Evolutionary conservation across 2,329 filamentous ascomycete species (phyloP), one percentile per base, ranked within the genome.

Genomic region (Fusarium xyrophilum): DNA sequence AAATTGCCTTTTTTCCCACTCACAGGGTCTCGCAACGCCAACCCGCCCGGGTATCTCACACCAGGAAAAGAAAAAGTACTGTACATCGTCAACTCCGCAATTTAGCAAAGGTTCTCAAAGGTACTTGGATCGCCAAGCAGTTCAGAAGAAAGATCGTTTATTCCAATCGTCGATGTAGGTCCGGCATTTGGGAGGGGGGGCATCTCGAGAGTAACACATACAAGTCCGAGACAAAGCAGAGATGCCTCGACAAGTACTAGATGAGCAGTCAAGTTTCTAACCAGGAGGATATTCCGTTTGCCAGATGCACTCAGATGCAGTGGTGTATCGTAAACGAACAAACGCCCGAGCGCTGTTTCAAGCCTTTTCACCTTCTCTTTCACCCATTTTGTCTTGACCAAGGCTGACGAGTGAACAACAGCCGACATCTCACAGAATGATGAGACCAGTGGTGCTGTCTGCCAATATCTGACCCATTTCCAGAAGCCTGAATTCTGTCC

Each of bases 41-140:
- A 63, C 56, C 56, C 56, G 48, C 42, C 50, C 39, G 27, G 58
- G 54, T 38, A 56, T 58, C 36, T 63, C 69, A 63, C 40, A 55
- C 55, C 42, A 72, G 23, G 71, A 65, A 72, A 15, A 71, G 70
- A 62, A 61, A 51, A 54, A 60, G 58, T 72, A 72, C 71, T 46
- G 52, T 55, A 73, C 71, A 63, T 72, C 43, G 28, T 44, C 52
- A 58, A 50, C 55, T 60, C 44, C 48, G 43, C 17, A 60, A 62
- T 32, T 40, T 32, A 38, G 57, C 60, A 56, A 64, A 52, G 57
- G 58, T 72, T 69, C 68, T 54, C 38, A 52, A 52, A 46, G 64
- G 70, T 73, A 71, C 38, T 44, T 33, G 35, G 40, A 55, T 47
- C 33, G 55, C 56, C 53, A 61, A 55, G 59, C 48, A 69, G 38